These are phyloP conservation scores for Pseudogymnoascus destructans DNA, from an alignment of 2,329 filamentous ascomycete species.

Conservation along the genomic window DNA sequence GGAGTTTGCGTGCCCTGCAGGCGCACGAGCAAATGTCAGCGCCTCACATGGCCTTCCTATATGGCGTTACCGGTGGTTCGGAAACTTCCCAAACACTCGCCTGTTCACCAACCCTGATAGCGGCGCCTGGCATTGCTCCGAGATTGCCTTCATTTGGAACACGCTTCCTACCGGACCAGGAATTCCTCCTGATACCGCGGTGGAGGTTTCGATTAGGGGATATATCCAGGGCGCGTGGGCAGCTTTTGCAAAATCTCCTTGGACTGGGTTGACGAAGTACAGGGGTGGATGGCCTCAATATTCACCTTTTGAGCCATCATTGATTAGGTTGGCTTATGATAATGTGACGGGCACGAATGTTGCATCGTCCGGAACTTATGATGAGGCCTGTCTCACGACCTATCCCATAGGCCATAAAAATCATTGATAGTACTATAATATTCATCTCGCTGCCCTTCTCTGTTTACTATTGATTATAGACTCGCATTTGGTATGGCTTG, in stretches of 20 bases:
- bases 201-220: constrained; percentile 23
- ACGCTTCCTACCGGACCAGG: constrained; percentile 15
- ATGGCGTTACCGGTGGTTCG: constrained; percentile 30
- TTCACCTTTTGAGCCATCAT: constrained; percentile 16
- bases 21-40: constrained; percentile 21
- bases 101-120: constrained; percentile 21
- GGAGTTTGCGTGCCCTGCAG: constrained; percentile 21
- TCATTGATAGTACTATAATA: neutral
- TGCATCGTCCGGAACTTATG: constrained; percentile 20
- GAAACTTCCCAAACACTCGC: constrained; percentile 27
- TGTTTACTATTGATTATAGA: neutral
- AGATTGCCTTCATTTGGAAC: constrained; percentile 27
- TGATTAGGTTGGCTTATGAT: constrained; percentile 22
- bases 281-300: constrained; percentile 24
- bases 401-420: neutral
- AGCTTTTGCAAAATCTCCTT: constrained; percentile 29
- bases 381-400: constrained; percentile 17
- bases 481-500: neutral
- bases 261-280: constrained; percentile 24
- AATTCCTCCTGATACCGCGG: constrained; percentile 19
- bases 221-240: constrained; percentile 30
- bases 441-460: neutral
- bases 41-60: constrained; percentile 23
- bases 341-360: constrained; percentile 23
- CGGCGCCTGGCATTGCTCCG: constrained; percentile 27